A percentile compares a stretch with the other conserved stretches of the same genome.
Conservation (phyloP, 768 basidiomycete genomes). For the Leccinum variicolor region DNA sequence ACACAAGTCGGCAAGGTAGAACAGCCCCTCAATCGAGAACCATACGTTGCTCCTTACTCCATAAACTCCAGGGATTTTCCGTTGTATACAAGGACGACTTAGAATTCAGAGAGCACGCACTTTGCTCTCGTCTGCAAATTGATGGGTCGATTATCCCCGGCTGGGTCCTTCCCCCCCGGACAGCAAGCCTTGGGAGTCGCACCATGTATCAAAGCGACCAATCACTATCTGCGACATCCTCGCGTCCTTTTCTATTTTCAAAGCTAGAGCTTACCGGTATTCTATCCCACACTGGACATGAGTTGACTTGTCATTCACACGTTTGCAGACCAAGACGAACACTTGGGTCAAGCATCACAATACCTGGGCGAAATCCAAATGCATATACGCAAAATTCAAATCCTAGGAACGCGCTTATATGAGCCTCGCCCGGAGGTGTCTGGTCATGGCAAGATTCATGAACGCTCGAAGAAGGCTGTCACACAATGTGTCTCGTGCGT, state of each 20-base stretch:
- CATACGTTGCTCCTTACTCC: background rate
- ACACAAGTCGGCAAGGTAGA: conserved; percentile 27
- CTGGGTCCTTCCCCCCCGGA: background rate
- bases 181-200: background rate
- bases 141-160: conserved; percentile 19
- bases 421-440: background rate
- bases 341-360: conserved; percentile 10
- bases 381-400: conserved; percentile 2
- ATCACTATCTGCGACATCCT: conserved; percentile 12
- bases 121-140: conserved; percentile 7
- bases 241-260: conserved; percentile 24
- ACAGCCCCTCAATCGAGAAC: background rate
- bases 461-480: conserved; percentile 31
- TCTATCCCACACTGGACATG: background rate
- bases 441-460: conserved; percentile 24
- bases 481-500: conserved; percentile 28
- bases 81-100: conserved; percentile 18
- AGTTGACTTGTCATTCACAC: conserved; percentile 2
- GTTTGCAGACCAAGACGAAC: conserved; percentile 27
- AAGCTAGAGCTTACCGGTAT: conserved; percentile 30
- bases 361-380: conserved; percentile 23
- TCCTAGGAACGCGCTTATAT: rapidly evolving
- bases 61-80: conserved; percentile 21
- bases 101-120: conserved; percentile 1
- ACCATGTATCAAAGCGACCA: conserved; percentile 1